These are phyloP conservation scores for Mortierella claussenii DNA, from an alignment of 192 early-diverging fungal species.

Conservation along the genomic window DNA sequence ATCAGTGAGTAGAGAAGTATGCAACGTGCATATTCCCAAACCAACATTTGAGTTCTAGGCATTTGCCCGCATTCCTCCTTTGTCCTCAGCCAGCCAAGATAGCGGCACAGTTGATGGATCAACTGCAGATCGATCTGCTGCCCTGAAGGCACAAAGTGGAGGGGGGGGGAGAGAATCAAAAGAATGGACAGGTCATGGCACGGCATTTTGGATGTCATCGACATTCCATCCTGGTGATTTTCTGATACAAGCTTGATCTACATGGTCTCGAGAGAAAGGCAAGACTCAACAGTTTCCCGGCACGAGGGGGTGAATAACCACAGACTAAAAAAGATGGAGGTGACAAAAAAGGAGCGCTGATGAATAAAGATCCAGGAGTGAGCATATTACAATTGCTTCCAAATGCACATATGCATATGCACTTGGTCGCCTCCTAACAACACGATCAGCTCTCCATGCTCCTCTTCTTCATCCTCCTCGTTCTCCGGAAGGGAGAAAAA, in stretches of 20 bases:
- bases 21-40: neutral
- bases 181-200: too few species aligned
- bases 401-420: conserved; percentile 18
- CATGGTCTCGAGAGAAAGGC: conserved; percentile 9
- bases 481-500: neutral
- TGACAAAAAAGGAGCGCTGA: conserved; percentile 22
- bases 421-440: conserved; percentile 15
- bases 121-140: too few species aligned
- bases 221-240: conserved; percentile 17
- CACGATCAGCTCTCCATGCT: conserved; percentile 20
- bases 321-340: conserved; percentile 16
- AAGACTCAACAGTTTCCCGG: conserved; percentile 7
- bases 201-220: neutral
- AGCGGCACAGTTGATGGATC: neutral
- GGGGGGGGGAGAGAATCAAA: neutral
- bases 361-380: conserved; percentile 28
- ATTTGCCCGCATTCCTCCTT: too few species aligned
- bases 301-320: conserved; percentile 9
- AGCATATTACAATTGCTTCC: conserved; percentile 23
- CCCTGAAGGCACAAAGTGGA: neutral
- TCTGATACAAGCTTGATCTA: conserved; percentile 3
- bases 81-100: neutral
- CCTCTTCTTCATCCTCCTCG: conserved; percentile 3
- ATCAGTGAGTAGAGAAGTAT: neutral
- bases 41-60: conserved; percentile 3